A percentile compares a stretch with the other conserved stretches of the same genome.
Evolutionary conservation across 176 grass and related monocot genomes (phyloP).

Genomic region (Miscanthus lutarioriparius): DNA sequence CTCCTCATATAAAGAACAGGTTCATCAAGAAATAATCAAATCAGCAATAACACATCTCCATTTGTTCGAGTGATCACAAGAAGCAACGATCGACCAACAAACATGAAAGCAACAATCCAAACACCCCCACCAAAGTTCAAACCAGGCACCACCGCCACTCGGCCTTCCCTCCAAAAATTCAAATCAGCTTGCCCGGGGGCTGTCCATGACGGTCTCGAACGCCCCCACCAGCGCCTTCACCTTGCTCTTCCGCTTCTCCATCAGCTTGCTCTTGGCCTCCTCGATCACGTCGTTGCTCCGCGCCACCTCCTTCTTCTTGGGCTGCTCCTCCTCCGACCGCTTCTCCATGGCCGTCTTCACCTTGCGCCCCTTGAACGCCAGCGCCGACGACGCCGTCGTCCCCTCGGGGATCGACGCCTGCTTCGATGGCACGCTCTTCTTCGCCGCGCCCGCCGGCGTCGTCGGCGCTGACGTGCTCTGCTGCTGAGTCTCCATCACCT

Average conservation of each 20-base stretch:
- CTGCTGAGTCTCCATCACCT: neutral
- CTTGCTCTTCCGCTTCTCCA: conserved; percentile 79
- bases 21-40: conserved; percentile 22
- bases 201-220: conserved; percentile 77
- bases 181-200: conserved; percentile 8
- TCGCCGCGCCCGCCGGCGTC: conserved; percentile 4
- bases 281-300: conserved; percentile 79
- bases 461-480: conserved; percentile 7
- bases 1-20: neutral
- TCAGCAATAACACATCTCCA: neutral
- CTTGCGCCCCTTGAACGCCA: conserved; percentile 45
- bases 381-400: neutral
- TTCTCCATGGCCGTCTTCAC: conserved; percentile 63
- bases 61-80: conserved; percentile 14
- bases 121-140: neutral
- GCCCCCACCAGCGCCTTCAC: conserved; percentile 71
- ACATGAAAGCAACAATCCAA: neutral
- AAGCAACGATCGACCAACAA: conserved; percentile 20
- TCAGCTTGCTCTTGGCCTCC: conserved; percentile 67
- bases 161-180: conserved; percentile 23
- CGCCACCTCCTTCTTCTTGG: conserved; percentile 68
- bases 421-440: neutral
- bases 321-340: conserved; percentile 49
- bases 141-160: neutral
- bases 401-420: neutral